Evolutionary conservation across 2,329 filamentous ascomycete genomes (phyloP), one percentile per base, ranked within the genome.

Genomic region (Aspergillus floridensis): DNA sequence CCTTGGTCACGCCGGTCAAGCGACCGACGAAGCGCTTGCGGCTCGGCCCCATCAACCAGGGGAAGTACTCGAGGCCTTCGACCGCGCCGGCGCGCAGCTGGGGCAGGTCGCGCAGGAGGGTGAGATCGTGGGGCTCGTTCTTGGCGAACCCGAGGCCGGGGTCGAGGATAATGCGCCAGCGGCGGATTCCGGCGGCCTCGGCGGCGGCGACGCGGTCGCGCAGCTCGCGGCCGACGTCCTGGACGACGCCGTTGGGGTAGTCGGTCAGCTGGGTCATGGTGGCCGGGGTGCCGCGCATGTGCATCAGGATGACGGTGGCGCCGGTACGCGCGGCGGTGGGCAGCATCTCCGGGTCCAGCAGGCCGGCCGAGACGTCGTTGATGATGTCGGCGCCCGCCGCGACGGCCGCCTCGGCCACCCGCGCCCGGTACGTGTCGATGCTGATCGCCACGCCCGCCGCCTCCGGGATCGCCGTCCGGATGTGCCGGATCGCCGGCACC

Each of bases 141-240:
- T 99, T 99, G 58, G 95, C 92, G 72, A 99, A 99, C 0, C 95
- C 95, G 32, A 99, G 85, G 0, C 95, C 95, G 0, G 95, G 95
- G 72, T 99, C 95, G 1, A 98, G 85, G 35, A 98, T 87, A 64
- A 99, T 96, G 65, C 93, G 90, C 95, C 95, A 99, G 52, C 93
- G 88, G 4, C 91, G 84, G 48, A 99, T 85, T 0, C 95, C 95
- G 0, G 92, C 92, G 14, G 80, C 82, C 74, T 96, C 78, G n/a
- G 95, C 95, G 2, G 86, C 90, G 0, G 79, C 79, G 5, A 98
- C 84, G 16, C 93, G 88, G 8, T 77, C 81, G 2, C 83, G 78
- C 5, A 97, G 84, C 76, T 96, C 93, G 1, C 72, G 67, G 5
- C 83, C 85, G 3, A 96, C 81, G 10, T 84, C 86, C 0, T 81